A percentile compares a stretch with the other conserved stretches of the same genome.
Evolutionary conservation across 148 eudicot species (phyloP).

Genomic region (Polygonum maritimum): DNA sequence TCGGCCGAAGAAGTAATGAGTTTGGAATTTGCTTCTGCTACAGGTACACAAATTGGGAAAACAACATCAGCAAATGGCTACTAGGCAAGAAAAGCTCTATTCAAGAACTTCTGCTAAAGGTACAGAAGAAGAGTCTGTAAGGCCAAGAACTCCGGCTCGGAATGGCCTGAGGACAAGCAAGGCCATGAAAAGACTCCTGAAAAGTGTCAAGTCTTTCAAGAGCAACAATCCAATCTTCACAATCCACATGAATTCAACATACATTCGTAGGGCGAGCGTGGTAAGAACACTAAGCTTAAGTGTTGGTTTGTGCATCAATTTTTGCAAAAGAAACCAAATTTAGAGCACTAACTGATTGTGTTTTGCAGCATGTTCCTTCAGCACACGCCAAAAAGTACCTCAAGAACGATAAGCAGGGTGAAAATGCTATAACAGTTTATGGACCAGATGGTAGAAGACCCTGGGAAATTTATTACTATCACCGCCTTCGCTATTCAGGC

Average conservation of each 20-base stretch:
- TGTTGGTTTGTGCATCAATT: neutral
- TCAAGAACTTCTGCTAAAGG: too few relatives aligned
- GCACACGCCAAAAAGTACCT: neutral
- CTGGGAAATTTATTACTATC: neutral
- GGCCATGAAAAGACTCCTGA: neutral
- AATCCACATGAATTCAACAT: neutral
- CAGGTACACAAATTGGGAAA: too few relatives aligned
- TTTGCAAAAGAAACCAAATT: neutral
- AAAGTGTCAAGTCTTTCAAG: neutral
- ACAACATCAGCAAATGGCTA: too few relatives aligned
- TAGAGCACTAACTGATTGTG: neutral
- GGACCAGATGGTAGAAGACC: neutral
- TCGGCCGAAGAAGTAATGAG: too few relatives aligned
- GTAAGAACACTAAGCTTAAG: neutral
- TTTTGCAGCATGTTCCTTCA: neutral
- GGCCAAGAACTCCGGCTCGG: too few relatives aligned
- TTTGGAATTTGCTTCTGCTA: too few relatives aligned
- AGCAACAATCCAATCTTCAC: neutral
- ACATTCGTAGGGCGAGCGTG: neutral
- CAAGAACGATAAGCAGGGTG: neutral
- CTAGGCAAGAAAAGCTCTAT: too few relatives aligned
- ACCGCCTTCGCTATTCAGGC: neutral
- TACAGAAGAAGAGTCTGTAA: too few relatives aligned
- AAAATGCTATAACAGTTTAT: neutral
- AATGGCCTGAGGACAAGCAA: too few relatives aligned